Evolutionary conservation across 306 rosid species (phyloP), one percentile per base, ranked within the genome.

Genomic region (Neltuma alba): DNA sequence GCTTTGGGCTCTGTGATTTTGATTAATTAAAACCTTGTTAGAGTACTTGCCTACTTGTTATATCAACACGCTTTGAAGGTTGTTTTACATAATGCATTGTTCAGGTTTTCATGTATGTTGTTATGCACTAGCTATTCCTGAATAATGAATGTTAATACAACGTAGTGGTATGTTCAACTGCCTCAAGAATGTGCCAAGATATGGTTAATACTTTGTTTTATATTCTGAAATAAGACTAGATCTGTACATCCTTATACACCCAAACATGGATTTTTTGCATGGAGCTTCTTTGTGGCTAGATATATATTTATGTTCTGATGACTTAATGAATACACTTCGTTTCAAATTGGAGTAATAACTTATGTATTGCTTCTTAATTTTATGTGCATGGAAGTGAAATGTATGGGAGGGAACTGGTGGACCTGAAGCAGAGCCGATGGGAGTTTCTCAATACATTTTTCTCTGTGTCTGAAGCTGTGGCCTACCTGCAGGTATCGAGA

Each of bases 381-480:
- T 89, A 38, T 88, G 50, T 89, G 79, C 86, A 84, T 90, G 83
- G 89, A 88, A 92, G 98, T 86, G 99, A 95, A 90, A 90, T 91
- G 81, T 95, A 95, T 41, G 98, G 99, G 82, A 87, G 98, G 89
- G 99, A 95, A 87, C 88, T 95, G 80, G 98, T 95, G 88, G 98
- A 95, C 85, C 90, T 95, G 83, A 92, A 90, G 55, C 94, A 92
- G 83, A 88, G 81, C 86, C 87, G 83, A 85, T 95, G 99, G 99
- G 98, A 90, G 83, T 95, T 95, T 83, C 92, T 95, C 81, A 95
- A 95, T 62, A 95, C 99, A 38, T 80, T 95, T 30, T 95, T 95
- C 91, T 95, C 99, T 30, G 98, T 95, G 82, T 95, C 97, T 33
- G 98, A 92, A 83, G 99, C 98, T 83, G 99, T 95, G 87, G 99